Evolutionary conservation across 2,329 filamentous ascomycete genomes (phyloP), one percentile per base, ranked within the genome.

Genomic region (Microascus cirrosus): DNA sequence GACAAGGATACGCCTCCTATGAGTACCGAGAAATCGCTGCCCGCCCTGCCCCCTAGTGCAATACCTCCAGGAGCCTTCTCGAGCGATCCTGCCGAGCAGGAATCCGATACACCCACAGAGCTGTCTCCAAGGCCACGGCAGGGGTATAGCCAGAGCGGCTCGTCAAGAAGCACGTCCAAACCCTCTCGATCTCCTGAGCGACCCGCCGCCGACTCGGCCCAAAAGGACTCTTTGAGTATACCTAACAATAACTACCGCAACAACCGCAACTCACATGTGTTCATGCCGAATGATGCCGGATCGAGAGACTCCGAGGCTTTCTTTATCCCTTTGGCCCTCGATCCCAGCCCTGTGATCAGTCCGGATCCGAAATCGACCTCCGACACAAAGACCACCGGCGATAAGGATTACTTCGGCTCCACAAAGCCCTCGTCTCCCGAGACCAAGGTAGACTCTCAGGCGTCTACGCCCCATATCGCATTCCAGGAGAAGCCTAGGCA

Each of bases 11-110:
- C 74, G 53, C 83, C 78, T 56, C 81, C 85, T 22, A 83, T 85
- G 75, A 85, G 90, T 61, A 83, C 89, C 45, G 93, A 99, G 69
- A 97, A 97, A 71, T 95, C 91, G 7, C 76, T 99, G 39, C 94
- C 94, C 22, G 94, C 94, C 28, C 79, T 97, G 25, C 94, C 93
- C 34, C 88, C 89, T 6, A 90, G 83, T 64, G 87, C 85, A 34
- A 77, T 84, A 35, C 77, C 83, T 39, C 78, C 80, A 48, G 82
- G 79, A 62, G 77, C 81, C 3, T 88, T 86, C 66, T 81, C 82
- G 76, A 69, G 77, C 70, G 67, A 84, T 68, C 67, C 85, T 73
- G 71, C 78, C 70, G 71, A 86, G 53, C 73, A 79, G 54, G 81
- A 88, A 61, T 83, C 81, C 35, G 84, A 87, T 60, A 84, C 81